phyloP scores from a whole-genome alignment of 2,329 filamentous ascomycete genomes.

The Neopestalotiopsis rosae region DNA sequence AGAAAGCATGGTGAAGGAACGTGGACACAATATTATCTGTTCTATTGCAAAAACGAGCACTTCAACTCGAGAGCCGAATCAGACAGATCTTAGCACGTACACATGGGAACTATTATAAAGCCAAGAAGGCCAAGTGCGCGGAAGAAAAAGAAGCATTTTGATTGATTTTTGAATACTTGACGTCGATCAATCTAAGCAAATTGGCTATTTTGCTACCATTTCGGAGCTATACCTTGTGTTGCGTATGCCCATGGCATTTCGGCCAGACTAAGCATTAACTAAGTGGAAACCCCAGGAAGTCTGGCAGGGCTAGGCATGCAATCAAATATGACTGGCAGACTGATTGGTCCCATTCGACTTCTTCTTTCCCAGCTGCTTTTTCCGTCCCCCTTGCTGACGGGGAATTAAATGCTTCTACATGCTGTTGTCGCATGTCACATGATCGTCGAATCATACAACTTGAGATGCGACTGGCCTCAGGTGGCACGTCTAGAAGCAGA shows the following conservation, averaged over 20 bases:
- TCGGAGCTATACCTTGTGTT: conserved; percentile 1
- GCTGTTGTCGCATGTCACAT: neutral
- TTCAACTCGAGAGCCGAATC: neutral
- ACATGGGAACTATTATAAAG: neutral
- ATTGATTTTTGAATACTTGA: neutral
- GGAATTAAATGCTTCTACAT: neutral
- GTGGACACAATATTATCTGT: neutral
- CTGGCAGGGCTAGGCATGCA: neutral
- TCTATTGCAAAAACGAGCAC: neutral
- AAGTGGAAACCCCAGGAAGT: neutral
- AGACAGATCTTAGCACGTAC: neutral
- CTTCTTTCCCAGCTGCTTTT: too few species aligned
- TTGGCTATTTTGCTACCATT: neutral
- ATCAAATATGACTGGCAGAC: neutral
- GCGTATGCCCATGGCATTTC: neutral
- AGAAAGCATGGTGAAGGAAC: neutral
- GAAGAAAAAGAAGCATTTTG: neutral
- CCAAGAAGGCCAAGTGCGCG: neutral
- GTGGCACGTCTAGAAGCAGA: neutral
- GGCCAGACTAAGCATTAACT: neutral
- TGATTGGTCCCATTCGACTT: neutral
- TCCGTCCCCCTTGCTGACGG: too few species aligned
- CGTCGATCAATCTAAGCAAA: neutral
- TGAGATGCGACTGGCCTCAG: neutral
- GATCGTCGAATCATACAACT: neutral